A percentile compares a stretch with the other conserved stretches of the same genome.
Conservation (phyloP, 441 rosid genomes). For the Pelargonium exstipulatum region DNA sequence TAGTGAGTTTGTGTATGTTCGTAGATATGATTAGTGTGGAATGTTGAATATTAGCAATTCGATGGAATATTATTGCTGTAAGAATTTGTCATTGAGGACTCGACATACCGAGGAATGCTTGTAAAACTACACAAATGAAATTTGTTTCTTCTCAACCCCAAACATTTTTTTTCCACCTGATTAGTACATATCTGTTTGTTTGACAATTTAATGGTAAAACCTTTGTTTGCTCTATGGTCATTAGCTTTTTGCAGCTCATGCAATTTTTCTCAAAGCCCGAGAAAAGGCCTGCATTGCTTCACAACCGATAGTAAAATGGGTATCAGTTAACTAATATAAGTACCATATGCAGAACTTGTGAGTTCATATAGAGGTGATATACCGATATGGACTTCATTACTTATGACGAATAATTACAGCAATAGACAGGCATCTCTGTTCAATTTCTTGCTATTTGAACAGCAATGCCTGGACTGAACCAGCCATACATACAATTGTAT, state of each 20-base stretch:
- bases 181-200: no score
- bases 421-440: neutral
- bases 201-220: neutral
- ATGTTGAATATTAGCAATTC: neutral
- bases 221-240: neutral
- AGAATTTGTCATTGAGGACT: no score
- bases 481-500: neutral
- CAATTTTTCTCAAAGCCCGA: no score
- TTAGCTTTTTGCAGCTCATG: neutral
- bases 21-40: neutral
- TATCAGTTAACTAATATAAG: no score
- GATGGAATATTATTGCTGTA: no score
- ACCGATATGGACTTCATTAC: neutral
- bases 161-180: no score
- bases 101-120: no score
- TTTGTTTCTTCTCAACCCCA: neutral
- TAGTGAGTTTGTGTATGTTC: neutral
- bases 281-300: no score
- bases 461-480: neutral
- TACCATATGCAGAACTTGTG: neutral
- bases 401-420: neutral
- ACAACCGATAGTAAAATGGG: no score
- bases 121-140: neutral
- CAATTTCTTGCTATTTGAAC: conserved; percentile 4
- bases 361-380: neutral